These are phyloP conservation scores for Candida vaughaniae DNA, from an alignment of 805 yeast species.

Conservation along the genomic window DNA sequence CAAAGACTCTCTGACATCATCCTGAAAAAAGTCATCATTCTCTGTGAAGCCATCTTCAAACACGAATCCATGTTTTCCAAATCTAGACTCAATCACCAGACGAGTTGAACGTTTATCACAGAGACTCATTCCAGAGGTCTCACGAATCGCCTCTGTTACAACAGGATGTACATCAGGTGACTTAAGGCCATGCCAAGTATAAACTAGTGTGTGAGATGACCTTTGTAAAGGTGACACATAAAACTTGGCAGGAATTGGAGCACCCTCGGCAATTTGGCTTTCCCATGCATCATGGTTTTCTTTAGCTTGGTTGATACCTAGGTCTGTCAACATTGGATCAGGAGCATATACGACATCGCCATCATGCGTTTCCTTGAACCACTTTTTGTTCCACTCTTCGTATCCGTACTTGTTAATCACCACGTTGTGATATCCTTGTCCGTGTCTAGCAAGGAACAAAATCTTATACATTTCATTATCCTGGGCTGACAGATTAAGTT, in stretches of 20 bases:
- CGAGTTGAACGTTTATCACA: slow-evolving; percentile 58
- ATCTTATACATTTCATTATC: slow-evolving; percentile 46
- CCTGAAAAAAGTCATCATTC: slow-evolving; percentile 47
- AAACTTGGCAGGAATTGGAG: slow-evolving; percentile 55
- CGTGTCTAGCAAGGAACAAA: slow-evolving; percentile 61
- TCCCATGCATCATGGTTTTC: slow-evolving; percentile 46
- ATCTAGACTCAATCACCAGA: slow-evolving; percentile 36
- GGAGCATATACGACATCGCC: slow-evolving; percentile 58
- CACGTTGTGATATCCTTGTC: slow-evolving; percentile 66
- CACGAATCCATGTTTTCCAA: slow-evolving; percentile 33
- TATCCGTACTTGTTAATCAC: slow-evolving; percentile 55
- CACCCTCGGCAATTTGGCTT: slow-evolving; percentile 43
- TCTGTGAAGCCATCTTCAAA: slow-evolving; percentile 47
- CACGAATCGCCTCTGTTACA: slow-evolving; percentile 49
- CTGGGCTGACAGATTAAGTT: slow-evolving; percentile 34
- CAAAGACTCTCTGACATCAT: slow-evolving; percentile 44
- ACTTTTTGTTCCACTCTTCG: slow-evolving; percentile 56
- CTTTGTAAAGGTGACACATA: slow-evolving; percentile 66
- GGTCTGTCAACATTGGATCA: slow-evolving; percentile 56
- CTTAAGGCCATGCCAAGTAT: slow-evolving; percentile 49
- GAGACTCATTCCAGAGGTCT: slow-evolving; percentile 57
- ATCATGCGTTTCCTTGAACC: slow-evolving; percentile 52
- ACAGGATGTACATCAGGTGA: slow-evolving; percentile 24
- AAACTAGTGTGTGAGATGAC: slow-evolving; percentile 53
- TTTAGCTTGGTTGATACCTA: slow-evolving; percentile 57